Evolutionary conservation across 2,329 filamentous ascomycete species (phyloP).

Genomic region (Penicillium vulpinum): DNA sequence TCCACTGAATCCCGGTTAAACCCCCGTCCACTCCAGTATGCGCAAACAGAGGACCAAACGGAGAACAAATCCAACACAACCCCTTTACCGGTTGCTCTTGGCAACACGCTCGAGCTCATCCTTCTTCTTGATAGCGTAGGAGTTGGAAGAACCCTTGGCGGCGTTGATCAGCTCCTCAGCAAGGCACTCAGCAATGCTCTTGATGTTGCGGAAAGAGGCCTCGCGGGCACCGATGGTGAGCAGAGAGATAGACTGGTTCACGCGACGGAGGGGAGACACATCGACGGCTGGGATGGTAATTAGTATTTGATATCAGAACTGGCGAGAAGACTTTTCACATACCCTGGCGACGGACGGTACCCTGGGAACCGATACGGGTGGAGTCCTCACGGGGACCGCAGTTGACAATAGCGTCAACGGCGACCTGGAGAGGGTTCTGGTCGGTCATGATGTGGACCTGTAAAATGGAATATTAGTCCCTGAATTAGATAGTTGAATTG

Average conservation of each 20-base stretch:
- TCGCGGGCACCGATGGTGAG: conserved; percentile 98
- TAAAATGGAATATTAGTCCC: conserved; percentile 22
- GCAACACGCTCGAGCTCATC: conserved; percentile 99
- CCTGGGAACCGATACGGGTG: conserved; percentile 98
- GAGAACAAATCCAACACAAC: conserved; percentile 40
- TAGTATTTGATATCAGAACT: background rate
- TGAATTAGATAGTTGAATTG: background rate
- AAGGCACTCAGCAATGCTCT: conserved; percentile 98
- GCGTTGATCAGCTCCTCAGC: conserved; percentile 99
- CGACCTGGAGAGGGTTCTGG: conserved; percentile 99
- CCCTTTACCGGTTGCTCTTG: conserved; percentile 98
- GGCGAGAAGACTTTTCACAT: background rate
- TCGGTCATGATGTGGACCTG: conserved; percentile 99
- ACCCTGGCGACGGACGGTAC: conserved; percentile 95
- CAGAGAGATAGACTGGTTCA: conserved; percentile 99
- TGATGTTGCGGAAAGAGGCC: conserved; percentile 99
- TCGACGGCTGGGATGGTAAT: conserved; percentile 69
- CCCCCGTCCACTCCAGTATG: conserved; percentile 43
- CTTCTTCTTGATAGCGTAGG: conserved; percentile 99
- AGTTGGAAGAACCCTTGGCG: conserved; percentile 99
- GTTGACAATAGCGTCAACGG: conserved; percentile 99
- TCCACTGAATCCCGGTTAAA: conserved; percentile 43
- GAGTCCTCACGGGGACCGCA: conserved; percentile 99
- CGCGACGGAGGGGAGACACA: conserved; percentile 97
- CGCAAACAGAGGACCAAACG: conserved; percentile 43